phyloP scores from a whole-genome alignment of 306 rosid genomes.

The Begonia loranthoides region DNA sequence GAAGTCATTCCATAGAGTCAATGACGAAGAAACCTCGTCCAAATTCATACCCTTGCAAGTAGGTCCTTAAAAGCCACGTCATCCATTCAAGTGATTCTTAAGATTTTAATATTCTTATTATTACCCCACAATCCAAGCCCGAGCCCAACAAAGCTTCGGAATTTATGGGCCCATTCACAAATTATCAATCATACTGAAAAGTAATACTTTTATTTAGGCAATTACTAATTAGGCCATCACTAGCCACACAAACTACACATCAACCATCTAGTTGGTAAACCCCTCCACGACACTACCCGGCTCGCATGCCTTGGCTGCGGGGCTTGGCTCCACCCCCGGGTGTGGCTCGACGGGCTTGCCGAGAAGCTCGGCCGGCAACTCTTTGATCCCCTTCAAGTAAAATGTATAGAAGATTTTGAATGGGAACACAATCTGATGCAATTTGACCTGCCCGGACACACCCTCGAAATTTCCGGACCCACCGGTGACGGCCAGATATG shows the following conservation, averaged over 20 bases:
- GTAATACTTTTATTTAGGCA: neutral
- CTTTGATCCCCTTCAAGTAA: slow-evolving; percentile 38
- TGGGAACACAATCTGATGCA: slow-evolving; percentile 40
- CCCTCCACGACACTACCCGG: slow-evolving; percentile 25
- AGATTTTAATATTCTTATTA: too few relatives aligned
- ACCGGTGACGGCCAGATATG: slow-evolving; percentile 43
- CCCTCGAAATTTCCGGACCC: slow-evolving; percentile 58
- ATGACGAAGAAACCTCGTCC: too few relatives aligned
- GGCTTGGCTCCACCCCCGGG: slow-evolving; percentile 33
- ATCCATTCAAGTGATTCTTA: too few relatives aligned
- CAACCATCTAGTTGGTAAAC: slow-evolving; percentile 4
- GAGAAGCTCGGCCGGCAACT: slow-evolving; percentile 36
- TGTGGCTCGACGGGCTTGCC: slow-evolving; percentile 25
- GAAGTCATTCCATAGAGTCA: too few relatives aligned
- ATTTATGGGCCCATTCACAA: too few relatives aligned
- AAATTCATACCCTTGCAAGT: too few relatives aligned
- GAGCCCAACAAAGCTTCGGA: too few relatives aligned
- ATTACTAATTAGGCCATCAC: too few relatives aligned
- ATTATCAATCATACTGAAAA: too few relatives aligned
- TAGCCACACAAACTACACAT: too few relatives aligned
- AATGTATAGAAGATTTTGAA: slow-evolving; percentile 53
- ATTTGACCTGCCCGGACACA: slow-evolving; percentile 39
- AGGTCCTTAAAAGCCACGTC: too few relatives aligned
- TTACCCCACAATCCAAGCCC: too few relatives aligned
- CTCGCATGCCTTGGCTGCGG: slow-evolving; percentile 31